These are phyloP conservation scores for Colletotrichum viniferum DNA, from an alignment of 2,329 filamentous ascomycete genomes.

Conservation along the genomic window DNA sequence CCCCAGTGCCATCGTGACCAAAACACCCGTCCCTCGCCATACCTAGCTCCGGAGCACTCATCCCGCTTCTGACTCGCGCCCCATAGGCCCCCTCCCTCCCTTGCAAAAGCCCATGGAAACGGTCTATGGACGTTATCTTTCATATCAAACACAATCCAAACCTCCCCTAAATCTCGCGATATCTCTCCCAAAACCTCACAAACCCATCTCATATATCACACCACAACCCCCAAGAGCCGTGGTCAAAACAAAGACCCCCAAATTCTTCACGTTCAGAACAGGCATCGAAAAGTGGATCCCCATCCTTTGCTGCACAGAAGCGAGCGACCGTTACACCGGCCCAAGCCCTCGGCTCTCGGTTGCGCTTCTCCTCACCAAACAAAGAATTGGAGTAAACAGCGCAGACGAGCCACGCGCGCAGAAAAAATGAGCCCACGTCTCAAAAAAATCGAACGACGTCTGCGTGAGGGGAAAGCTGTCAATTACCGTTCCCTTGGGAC, in stretches of 20 bases:
- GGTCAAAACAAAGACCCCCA: neutral
- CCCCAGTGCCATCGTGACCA: neutral
- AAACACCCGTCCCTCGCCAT: neutral
- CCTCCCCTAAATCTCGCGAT: neutral
- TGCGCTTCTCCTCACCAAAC: neutral
- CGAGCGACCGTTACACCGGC: neutral
- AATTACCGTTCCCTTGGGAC: neutral
- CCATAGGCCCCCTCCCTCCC: neutral
- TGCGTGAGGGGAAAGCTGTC: conserved; percentile 19
- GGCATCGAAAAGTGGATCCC: neutral
- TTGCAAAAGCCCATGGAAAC: neutral
- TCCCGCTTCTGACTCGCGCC: neutral
- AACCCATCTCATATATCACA: neutral
- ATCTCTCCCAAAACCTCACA: neutral
- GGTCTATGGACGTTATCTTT: neutral
- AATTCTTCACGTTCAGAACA: neutral
- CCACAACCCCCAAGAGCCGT: neutral
- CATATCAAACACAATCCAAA: neutral
- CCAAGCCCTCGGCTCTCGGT: neutral
- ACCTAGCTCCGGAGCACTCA: neutral
- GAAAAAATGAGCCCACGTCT: neutral
- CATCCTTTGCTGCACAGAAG: neutral
- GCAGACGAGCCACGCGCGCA: neutral
- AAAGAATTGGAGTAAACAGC: conserved; percentile 10
- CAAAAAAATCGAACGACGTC: conserved; percentile 10